Evolutionary conservation across 2,329 filamentous ascomycete genomes (phyloP).

Genomic region (Alternaria hordeiaustralica): DNA sequence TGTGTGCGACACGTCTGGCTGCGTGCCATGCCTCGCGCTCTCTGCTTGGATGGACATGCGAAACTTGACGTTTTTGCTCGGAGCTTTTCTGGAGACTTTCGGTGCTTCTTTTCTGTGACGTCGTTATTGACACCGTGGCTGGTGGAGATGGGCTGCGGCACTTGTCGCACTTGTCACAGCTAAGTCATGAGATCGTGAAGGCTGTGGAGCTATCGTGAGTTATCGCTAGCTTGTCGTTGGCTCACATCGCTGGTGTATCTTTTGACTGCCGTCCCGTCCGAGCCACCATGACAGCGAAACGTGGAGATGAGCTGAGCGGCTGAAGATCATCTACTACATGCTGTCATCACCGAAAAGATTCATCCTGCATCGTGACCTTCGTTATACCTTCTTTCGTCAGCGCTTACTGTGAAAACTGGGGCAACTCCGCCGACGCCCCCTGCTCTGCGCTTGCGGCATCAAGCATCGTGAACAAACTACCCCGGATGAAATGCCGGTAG

Average conservation of each 20-base stretch:
- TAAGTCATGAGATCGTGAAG: constrained; percentile 18
- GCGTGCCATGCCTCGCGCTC: constrained; percentile 17
- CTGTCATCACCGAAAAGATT: background rate
- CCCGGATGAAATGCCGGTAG: background rate
- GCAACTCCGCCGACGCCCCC: background rate
- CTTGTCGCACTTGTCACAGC: background rate
- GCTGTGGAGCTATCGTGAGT: constrained; percentile 17
- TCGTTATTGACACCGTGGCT: constrained; percentile 1
- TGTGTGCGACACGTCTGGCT: constrained; percentile 8
- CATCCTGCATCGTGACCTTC: constrained; percentile 2
- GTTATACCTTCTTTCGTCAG: background rate
- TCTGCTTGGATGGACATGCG: constrained; percentile 10
- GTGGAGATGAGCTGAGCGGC: constrained; percentile 1
- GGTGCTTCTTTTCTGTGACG: constrained; percentile 7
- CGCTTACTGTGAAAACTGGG: background rate
- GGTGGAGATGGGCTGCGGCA: background rate
- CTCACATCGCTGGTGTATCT: constrained; percentile 1
- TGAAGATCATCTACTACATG: background rate
- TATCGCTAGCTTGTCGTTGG: constrained; percentile 14
- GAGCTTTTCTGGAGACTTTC: constrained; percentile 11
- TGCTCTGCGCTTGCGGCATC: background rate
- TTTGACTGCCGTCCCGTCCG: constrained; percentile 12
- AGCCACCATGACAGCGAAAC: constrained; percentile 14
- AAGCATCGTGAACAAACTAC: background rate
- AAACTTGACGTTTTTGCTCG: constrained; percentile 12